A percentile compares a stretch with the other conserved stretches of the same genome.
Evolutionary conservation across 805 yeast genomes (phyloP).

Genomic region (Naumovozyma dairenensis): DNA sequence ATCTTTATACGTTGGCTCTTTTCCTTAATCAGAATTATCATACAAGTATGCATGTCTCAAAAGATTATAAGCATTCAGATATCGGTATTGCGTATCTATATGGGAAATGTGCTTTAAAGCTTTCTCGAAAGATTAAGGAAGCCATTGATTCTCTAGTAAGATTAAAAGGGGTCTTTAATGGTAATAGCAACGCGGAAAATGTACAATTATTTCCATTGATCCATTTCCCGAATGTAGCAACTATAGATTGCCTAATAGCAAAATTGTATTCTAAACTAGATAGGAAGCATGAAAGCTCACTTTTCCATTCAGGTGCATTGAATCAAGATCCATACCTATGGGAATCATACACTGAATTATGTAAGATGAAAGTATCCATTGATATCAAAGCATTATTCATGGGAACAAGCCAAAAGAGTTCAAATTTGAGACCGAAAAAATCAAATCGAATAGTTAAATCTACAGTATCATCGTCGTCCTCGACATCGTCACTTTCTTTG

Average conservation of each 20-base stretch:
- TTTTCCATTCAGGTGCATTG: conserved; percentile 60
- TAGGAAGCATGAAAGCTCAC: conserved; percentile 53
- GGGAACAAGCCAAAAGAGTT: not conserved
- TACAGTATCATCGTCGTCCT: conserved; percentile 1
- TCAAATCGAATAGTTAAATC: conserved; percentile 3
- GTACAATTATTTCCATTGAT: conserved; percentile 4
- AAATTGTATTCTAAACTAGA: conserved; percentile 51
- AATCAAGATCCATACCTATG: conserved; percentile 71
- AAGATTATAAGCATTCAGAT: conserved; percentile 36
- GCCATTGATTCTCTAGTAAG: conserved; percentile 7
- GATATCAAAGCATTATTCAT: conserved; percentile 26
- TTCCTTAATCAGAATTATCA: conserved; percentile 49
- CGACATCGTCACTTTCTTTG: not conserved
- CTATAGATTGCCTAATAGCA: conserved; percentile 59
- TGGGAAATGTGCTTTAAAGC: conserved; percentile 45
- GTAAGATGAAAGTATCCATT: conserved; percentile 61
- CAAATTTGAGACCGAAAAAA: not conserved
- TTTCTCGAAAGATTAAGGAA: conserved; percentile 10
- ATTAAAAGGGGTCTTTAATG: not conserved
- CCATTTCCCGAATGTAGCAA: conserved; percentile 58
- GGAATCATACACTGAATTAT: conserved; percentile 75
- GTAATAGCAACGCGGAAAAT: conserved; percentile 1
- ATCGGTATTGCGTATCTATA: conserved; percentile 69
- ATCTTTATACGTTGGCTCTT: conserved; percentile 61
- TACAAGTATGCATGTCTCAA: conserved; percentile 43